Evolutionary conservation across 2,329 filamentous ascomycete species (phyloP).

Genomic region (Cercospora canescens): DNA sequence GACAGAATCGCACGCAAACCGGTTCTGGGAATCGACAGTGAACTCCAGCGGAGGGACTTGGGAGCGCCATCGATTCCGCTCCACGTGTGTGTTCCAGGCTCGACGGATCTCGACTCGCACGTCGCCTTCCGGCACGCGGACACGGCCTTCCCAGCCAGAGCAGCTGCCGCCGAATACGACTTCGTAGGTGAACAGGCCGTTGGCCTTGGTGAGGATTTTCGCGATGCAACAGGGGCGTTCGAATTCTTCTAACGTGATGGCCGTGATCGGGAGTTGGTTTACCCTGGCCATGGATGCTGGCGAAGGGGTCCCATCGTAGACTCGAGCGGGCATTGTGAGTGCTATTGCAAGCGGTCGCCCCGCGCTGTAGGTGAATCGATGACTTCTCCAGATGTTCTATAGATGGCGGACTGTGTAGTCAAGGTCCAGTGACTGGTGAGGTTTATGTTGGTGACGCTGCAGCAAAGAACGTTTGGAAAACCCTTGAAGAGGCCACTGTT

Average conservation of each 20-base stretch:
- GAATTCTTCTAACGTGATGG: neutral
- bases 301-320: neutral
- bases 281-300: neutral
- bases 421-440: neutral
- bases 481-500: neutral
- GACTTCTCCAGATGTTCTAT: neutral
- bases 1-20: neutral
- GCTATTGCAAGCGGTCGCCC: neutral
- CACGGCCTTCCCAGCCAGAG: conserved; percentile 37
- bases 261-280: neutral
- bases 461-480: neutral
- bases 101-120: neutral
- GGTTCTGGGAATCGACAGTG: neutral
- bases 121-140: neutral
- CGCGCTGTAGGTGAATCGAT: neutral
- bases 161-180: neutral
- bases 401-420: neutral
- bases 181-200: conserved; percentile 2
- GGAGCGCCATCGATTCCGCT: neutral
- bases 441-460: neutral
- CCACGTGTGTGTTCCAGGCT: neutral
- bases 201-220: neutral
- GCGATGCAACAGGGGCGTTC: neutral
- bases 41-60: neutral
- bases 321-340: neutral